phyloP scores from a whole-genome alignment of 2,329 filamentous ascomycete genomes.

The Claviceps arundinis region DNA sequence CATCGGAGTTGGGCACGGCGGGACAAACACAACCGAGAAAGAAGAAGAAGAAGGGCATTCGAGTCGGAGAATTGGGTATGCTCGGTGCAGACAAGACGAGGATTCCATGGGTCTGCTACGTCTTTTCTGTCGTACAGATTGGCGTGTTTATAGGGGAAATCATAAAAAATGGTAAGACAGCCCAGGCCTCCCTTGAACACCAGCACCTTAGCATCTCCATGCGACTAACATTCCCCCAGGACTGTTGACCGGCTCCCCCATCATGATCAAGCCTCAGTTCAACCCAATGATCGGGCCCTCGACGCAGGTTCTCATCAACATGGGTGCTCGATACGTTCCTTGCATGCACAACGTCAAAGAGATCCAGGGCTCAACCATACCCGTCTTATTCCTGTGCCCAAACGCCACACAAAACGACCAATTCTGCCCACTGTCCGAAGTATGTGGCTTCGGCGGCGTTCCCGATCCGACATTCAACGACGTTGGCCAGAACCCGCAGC shows the following conservation, averaged over 20 bases:
- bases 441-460: slow-evolving; percentile 71
- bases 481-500: slow-evolving; percentile 40
- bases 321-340: slow-evolving; percentile 83
- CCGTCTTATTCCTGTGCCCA: slow-evolving; percentile 64
- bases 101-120: slow-evolving; percentile 71
- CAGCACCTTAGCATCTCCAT: background rate
- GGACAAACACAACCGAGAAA: slow-evolving; percentile 7
- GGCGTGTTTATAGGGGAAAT: slow-evolving; percentile 83
- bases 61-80: slow-evolving; percentile 48
- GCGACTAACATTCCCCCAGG: slow-evolving; percentile 28
- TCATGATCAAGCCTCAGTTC: slow-evolving; percentile 70
- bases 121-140: slow-evolving; percentile 63
- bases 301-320: slow-evolving; percentile 81
- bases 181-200: background rate
- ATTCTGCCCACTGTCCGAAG: slow-evolving; percentile 58
- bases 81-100: slow-evolving; percentile 39
- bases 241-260: slow-evolving; percentile 63
- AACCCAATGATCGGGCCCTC: slow-evolving; percentile 98
- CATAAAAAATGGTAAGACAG: slow-evolving; percentile 57
- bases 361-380: slow-evolving; percentile 39
- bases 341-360: slow-evolving; percentile 80
- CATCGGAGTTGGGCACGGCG: slow-evolving; percentile 21
- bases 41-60: slow-evolving; percentile 31
- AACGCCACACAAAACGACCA: slow-evolving; percentile 52
- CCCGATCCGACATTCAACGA: slow-evolving; percentile 51